These are phyloP conservation scores for Calonectria pseudoreteaudii DNA, from an alignment of 2,329 filamentous ascomycete genomes.

Conservation along the genomic window DNA sequence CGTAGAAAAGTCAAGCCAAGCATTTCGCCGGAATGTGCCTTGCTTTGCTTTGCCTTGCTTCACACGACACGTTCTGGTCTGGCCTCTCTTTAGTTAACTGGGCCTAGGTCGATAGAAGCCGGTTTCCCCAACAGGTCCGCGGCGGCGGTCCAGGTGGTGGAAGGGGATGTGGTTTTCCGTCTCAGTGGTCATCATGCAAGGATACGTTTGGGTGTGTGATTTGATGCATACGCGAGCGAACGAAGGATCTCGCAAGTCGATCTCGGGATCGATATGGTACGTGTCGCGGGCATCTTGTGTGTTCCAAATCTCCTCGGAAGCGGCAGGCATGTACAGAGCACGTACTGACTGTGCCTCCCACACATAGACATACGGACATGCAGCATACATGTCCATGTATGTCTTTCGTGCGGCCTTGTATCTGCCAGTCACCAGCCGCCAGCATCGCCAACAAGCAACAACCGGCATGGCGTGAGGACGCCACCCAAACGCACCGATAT, in stretches of 20 bases:
- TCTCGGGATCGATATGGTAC: slow-evolving; percentile 5
- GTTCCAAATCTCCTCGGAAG: not conserved
- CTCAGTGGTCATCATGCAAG: not conserved
- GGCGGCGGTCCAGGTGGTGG: not conserved
- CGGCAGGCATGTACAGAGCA: not conserved
- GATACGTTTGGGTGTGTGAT: slow-evolving; percentile 10
- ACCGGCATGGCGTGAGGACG: slow-evolving; percentile 16
- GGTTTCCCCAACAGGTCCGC: not conserved
- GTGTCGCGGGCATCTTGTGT: not conserved
- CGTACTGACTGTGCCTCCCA: not conserved
- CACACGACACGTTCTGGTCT: not conserved
- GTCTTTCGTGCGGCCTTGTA: not conserved
- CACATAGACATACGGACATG: not conserved
- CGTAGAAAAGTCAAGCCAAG: not conserved
- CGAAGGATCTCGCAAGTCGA: not conserved
- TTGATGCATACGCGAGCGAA: not conserved
- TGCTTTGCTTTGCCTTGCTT: not conserved
- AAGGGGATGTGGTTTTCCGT: not conserved
- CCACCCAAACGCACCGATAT: slow-evolving; percentile 8
- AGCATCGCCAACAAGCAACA: not conserved
- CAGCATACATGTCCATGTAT: not conserved
- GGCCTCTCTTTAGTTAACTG: not conserved
- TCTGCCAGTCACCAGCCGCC: not conserved
- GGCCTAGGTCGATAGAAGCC: not conserved
- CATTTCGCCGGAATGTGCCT: not conserved